Evolutionary conservation across 1,139 yeast genomes (phyloP).

Genomic region (Candida frijolesensis): DNA sequence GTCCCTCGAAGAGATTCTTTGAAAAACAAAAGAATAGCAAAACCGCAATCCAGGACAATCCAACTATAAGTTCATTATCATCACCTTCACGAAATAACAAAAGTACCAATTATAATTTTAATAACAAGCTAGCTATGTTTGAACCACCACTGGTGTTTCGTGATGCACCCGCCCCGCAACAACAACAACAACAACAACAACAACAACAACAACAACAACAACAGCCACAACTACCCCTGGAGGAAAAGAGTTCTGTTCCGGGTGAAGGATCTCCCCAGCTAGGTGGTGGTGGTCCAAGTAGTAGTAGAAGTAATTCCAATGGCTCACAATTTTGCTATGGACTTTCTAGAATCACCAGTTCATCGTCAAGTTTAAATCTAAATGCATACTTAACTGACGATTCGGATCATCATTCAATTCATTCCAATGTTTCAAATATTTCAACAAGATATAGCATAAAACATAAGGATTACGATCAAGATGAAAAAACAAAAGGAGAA

Average conservation of each 20-base stretch:
- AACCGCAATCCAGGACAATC: constrained; percentile 15
- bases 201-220: neutral
- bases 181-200: constrained; percentile 5
- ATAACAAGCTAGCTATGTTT: constrained; percentile 26
- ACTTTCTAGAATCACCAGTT: constrained; percentile 40
- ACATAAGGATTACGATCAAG: neutral
- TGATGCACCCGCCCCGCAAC: neutral
- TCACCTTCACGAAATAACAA: constrained; percentile 21
- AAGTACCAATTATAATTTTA: neutral
- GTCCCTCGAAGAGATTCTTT: constrained; percentile 35
- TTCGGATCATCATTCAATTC: constrained; percentile 13
- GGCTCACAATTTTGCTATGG: constrained; percentile 23
- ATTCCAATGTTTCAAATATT: constrained; percentile 8
- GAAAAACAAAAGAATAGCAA: constrained; percentile 17
- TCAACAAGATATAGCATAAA: constrained; percentile 12
- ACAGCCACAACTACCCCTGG: neutral
- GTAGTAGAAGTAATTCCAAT: constrained; percentile 15
- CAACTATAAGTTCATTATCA: constrained; percentile 40
- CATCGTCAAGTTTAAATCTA: constrained; percentile 45
- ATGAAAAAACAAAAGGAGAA: constrained; percentile 4
- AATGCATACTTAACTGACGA: constrained; percentile 50
- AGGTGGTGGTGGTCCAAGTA: neutral
- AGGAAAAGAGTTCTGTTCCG: constrained; percentile 3
- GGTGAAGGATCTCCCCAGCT: neutral
- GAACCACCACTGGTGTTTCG: constrained; percentile 44